Evolutionary conservation across 352 stramenopile genomes (phyloP).

Genomic region (Phytophthora brassicae): DNA sequence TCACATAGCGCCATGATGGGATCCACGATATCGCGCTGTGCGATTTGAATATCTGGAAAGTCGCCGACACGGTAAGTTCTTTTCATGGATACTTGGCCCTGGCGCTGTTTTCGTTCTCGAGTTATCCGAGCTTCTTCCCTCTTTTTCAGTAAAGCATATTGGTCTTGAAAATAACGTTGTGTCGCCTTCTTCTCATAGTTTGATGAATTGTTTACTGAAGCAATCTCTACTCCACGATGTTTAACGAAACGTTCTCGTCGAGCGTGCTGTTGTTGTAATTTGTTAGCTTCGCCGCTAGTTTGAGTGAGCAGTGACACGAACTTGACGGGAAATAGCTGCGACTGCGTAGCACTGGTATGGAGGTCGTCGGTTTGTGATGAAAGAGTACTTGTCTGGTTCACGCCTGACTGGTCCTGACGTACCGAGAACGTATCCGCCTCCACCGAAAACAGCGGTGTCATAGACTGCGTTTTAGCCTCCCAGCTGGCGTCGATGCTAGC

Average conservation of each 20-base stretch:
- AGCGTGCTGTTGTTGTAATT: conserved; percentile 4
- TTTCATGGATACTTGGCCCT: conserved; percentile 61
- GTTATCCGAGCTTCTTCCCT: conserved; percentile 54
- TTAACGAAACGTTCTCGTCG: conserved; percentile 39
- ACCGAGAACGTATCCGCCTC: conserved; percentile 55
- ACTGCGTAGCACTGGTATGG: conserved; percentile 33
- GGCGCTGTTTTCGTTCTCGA: conserved; percentile 46
- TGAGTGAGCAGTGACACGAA: conserved; percentile 11
- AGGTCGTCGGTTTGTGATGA: conserved; percentile 14
- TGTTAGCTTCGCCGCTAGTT: conserved; percentile 1
- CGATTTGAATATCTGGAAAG: conserved; percentile 83
- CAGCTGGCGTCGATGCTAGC: conserved; percentile 66
- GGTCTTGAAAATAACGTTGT: conserved; percentile 66
- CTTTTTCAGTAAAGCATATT: conserved; percentile 55
- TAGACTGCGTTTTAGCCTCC: conserved; percentile 66
- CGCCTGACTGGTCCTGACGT: not conserved
- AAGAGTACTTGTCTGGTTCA: not conserved
- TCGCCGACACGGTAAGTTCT: conserved; percentile 71
- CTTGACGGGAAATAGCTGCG: conserved; percentile 43
- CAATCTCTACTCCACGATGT: conserved; percentile 9
- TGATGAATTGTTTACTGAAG: conserved; percentile 9
- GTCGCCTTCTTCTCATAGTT: conserved; percentile 35
- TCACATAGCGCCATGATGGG: conserved; percentile 68
- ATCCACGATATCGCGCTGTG: conserved; percentile 60
- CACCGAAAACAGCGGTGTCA: conserved; percentile 78